These are phyloP conservation scores for Penicillium alfredii DNA, from an alignment of 495 filamentous ascomycete genomes.

Conservation along the genomic window DNA sequence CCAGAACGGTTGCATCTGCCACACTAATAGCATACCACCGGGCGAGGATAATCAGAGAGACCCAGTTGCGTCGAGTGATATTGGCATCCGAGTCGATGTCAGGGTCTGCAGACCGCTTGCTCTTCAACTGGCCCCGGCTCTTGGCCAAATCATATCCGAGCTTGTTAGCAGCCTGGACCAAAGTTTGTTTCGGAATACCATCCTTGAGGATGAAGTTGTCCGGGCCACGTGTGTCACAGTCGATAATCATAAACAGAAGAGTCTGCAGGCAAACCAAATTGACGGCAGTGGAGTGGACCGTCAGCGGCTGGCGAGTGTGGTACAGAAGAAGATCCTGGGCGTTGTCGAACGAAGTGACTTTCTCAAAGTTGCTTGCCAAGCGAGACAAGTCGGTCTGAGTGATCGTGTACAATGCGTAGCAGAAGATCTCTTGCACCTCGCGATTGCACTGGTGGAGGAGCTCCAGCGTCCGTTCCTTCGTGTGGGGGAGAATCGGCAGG, in stretches of 20 bases:
- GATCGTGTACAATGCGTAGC: constrained; percentile 56
- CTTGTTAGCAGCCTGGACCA: constrained; percentile 39
- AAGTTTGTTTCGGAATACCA: constrained; percentile 35
- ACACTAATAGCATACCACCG: constrained; percentile 70
- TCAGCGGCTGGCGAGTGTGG: constrained; percentile 47
- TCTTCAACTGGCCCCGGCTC: constrained; percentile 34
- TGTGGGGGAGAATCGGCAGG: constrained; percentile 67
- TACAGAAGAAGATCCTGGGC: constrained; percentile 45
- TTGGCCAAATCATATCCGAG: constrained; percentile 40
- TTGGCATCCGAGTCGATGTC: constrained; percentile 68
- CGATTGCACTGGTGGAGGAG: constrained; percentile 55
- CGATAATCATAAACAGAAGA: constrained; percentile 40
- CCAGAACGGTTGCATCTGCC: constrained; percentile 55
- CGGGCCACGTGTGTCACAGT: constrained; percentile 40
- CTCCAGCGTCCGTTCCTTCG: constrained; percentile 54
- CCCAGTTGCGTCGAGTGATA: constrained; percentile 67
- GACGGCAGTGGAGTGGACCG: constrained; percentile 29
- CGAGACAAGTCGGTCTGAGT: constrained; percentile 38
- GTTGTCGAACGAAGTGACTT: constrained; percentile 37
- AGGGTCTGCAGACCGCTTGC: constrained; percentile 27
- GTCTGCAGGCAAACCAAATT: constrained; percentile 42
- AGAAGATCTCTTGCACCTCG: constrained; percentile 63
- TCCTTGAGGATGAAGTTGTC: constrained; percentile 42
- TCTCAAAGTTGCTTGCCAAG: constrained; percentile 32
- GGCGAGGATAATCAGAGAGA: constrained; percentile 64